Conservation (phyloP, 495 filamentous ascomycete genomes). For the Jackrogersella multiformis region DNA sequence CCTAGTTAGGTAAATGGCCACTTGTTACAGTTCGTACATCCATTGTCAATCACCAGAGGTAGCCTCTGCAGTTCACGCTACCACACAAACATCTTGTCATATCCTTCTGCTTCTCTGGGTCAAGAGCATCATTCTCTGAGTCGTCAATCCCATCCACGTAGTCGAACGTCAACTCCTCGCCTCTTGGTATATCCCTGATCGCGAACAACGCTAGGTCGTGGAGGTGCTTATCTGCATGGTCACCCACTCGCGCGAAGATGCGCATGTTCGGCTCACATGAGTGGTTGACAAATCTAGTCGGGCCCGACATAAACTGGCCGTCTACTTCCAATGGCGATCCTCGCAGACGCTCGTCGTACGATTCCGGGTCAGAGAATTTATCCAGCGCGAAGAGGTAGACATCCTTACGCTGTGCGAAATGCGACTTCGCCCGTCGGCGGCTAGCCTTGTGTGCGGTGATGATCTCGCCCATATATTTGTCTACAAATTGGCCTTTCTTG, state of each 20-base stretch:
- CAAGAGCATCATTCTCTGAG: constrained; percentile 58
- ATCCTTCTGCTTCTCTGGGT: constrained; percentile 55
- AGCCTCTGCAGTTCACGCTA: constrained; percentile 70
- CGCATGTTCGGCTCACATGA: constrained; percentile 78
- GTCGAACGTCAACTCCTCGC: constrained; percentile 86
- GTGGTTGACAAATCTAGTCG: constrained; percentile 79
- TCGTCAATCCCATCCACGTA: constrained; percentile 70
- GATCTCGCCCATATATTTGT: constrained; percentile 88
- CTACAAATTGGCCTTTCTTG: constrained; percentile 83
- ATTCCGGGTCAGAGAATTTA: constrained; percentile 69
- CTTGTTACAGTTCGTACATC: neutral
- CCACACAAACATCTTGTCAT: constrained; percentile 75
- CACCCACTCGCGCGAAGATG: constrained; percentile 82
- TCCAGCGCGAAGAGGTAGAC: constrained; percentile 89
- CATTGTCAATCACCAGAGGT: constrained; percentile 65
- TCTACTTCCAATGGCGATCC: constrained; percentile 61
- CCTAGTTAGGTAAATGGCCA: neutral
- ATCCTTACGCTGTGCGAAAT: constrained; percentile 59
- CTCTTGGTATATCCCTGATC: constrained; percentile 68
- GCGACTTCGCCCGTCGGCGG: constrained; percentile 64
- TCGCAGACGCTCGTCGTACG: constrained; percentile 52
- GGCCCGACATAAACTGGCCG: constrained; percentile 64
- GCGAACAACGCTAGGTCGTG: constrained; percentile 94
- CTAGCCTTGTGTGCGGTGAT: constrained; percentile 77
- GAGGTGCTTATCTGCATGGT: constrained; percentile 75